phyloP scores from a whole-genome alignment of 108 stramenopile species.

The Poteriospumella lacustris region DNA sequence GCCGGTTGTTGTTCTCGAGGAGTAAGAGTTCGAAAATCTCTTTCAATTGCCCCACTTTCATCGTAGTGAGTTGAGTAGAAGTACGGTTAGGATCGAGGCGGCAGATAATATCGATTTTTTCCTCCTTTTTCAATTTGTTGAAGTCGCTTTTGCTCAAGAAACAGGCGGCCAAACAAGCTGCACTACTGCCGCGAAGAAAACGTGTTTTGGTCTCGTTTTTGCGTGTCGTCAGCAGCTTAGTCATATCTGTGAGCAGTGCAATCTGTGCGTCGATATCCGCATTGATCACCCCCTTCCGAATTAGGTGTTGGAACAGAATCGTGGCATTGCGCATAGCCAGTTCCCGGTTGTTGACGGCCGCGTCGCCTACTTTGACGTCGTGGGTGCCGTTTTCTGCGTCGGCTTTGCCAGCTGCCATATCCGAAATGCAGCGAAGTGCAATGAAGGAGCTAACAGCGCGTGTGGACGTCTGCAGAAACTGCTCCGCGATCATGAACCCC shows the following conservation, averaged over 20 bases:
- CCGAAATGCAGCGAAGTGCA: not conserved
- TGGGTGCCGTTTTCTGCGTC: not conserved
- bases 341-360: not conserved
- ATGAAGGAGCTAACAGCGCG: not conserved
- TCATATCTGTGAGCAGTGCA: not conserved
- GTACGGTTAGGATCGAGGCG: too few species aligned
- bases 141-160: too few species aligned
- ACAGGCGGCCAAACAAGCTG: too few species aligned
- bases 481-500: not conserved
- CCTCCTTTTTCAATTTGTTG: too few species aligned
- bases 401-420: not conserved
- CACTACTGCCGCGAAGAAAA: too few species aligned
- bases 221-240: not conserved
- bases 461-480: not conserved
- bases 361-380: not conserved
- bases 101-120: too few species aligned
- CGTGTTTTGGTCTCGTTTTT: not conserved
- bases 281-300: not conserved
- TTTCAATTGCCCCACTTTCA: too few species aligned
- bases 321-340: not conserved
- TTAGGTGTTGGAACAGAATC: not conserved
- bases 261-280: not conserved
- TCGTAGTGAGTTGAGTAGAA: too few species aligned
- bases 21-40: too few species aligned
- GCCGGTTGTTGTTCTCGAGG: too few species aligned